Evolutionary conservation across 2,329 filamentous ascomycete species (phyloP).

Genomic region (Blastomyces percursus): DNA sequence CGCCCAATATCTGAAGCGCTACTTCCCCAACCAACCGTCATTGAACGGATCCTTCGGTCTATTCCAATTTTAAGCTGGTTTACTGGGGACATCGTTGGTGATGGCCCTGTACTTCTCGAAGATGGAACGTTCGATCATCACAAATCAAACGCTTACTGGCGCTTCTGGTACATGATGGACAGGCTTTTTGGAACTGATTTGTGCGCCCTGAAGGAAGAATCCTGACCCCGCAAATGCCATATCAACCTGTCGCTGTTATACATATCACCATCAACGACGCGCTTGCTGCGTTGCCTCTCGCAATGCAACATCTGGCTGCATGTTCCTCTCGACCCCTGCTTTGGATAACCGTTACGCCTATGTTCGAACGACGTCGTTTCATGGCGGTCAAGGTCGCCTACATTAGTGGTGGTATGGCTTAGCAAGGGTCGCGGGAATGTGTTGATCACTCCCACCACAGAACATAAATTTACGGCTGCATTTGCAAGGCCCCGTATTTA

Average conservation of each 20-base stretch:
- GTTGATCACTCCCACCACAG: too few relatives aligned
- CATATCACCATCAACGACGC: background rate
- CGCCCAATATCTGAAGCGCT: slow-evolving; percentile 60
- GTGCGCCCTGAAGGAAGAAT: slow-evolving; percentile 47
- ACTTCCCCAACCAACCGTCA: slow-evolving; percentile 54
- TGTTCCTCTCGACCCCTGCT: background rate
- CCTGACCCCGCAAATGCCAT: slow-evolving; percentile 18
- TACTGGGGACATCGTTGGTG: slow-evolving; percentile 43
- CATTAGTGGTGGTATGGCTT: background rate
- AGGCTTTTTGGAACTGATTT: slow-evolving; percentile 48
- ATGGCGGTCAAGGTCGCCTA: background rate
- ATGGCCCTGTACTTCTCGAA: slow-evolving; percentile 35
- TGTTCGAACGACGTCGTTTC: background rate
- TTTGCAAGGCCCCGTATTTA: background rate
- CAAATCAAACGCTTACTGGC: slow-evolving; percentile 50
- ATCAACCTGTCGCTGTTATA: background rate
- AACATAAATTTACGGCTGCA: background rate
- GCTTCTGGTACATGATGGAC: slow-evolving; percentile 49
- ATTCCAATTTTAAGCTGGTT: slow-evolving; percentile 65
- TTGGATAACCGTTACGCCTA: background rate
- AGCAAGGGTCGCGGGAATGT: background rate
- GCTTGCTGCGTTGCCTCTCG: too few relatives aligned
- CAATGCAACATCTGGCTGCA: background rate
- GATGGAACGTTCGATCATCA: slow-evolving; percentile 57
- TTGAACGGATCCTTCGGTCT: slow-evolving; percentile 52